phyloP scores from a whole-genome alignment of 2,329 filamentous ascomycete species.

The Cladosporium sp. region DNA sequence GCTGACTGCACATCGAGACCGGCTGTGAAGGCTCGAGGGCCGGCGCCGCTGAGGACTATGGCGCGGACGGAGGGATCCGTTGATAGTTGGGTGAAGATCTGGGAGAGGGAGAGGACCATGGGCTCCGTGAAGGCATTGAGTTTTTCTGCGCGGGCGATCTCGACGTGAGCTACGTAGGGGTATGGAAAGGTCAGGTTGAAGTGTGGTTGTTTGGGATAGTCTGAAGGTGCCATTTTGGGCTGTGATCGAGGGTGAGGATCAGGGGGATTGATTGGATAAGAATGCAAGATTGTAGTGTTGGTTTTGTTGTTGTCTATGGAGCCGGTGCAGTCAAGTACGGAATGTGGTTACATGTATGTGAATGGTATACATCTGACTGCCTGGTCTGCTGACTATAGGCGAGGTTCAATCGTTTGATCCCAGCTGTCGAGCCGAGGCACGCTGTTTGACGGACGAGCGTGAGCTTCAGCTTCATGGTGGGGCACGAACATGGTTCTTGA shows the following conservation, averaged over 20 bases:
- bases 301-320: background rate
- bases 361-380: background rate
- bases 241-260: background rate
- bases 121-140: constrained; percentile 80
- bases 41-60: constrained; percentile 75
- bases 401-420: background rate
- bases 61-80: constrained; percentile 67
- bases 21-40: constrained; percentile 77
- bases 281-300: background rate
- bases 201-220: constrained; percentile 52
- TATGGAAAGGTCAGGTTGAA: constrained; percentile 70
- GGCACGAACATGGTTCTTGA: background rate
- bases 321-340: background rate
- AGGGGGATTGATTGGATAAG: background rate
- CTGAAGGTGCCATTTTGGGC: constrained; percentile 5
- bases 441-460: background rate
- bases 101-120: constrained; percentile 80
- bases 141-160: constrained; percentile 83
- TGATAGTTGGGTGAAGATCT: constrained; percentile 69
- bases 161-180: constrained; percentile 78
- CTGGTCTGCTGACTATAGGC: background rate
- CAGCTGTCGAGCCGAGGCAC: background rate
- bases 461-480: background rate
- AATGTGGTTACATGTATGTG: background rate
- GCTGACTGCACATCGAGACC: constrained; percentile 68